Conservation (phyloP, 805 yeast genomes). For the Candida morakotiae region DNA sequence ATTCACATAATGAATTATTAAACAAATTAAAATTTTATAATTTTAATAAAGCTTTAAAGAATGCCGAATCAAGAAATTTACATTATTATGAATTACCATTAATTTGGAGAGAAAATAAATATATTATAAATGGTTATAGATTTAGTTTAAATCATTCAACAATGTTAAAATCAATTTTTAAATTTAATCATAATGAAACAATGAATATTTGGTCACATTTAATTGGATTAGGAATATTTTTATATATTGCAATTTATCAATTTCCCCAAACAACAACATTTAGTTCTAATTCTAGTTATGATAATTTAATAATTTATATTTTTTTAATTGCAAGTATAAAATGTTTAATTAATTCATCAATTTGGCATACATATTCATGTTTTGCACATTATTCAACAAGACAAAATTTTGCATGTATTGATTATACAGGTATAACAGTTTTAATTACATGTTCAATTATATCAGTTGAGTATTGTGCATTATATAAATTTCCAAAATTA, state of each 20-base stretch:
- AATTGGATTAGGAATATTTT: constrained; percentile 57
- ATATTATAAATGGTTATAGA: constrained; percentile 78
- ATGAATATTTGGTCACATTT: constrained; percentile 93
- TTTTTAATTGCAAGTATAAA: constrained; percentile 71
- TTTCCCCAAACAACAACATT: constrained; percentile 61
- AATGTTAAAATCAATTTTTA: constrained; percentile 58
- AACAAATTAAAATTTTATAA: constrained; percentile 33
- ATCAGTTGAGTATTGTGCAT: constrained; percentile 77
- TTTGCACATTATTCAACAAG: constrained; percentile 62
- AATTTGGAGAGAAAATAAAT: constrained; percentile 91
- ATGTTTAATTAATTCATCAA: constrained; percentile 73
- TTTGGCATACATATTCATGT: constrained; percentile 91
- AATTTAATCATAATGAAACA: constrained; percentile 76
- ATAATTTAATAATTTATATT: constrained; percentile 51
- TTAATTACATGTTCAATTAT: constrained; percentile 86
- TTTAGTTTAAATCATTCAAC: constrained; percentile 62
- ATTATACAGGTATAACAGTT: constrained; percentile 90
- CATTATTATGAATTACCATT: constrained; percentile 86
- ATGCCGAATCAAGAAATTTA: constrained; percentile 36
- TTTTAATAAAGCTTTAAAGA: constrained; percentile 34
- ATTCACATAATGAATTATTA: constrained; percentile 21
- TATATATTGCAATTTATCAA: constrained; percentile 53
- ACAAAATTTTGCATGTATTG: constrained; percentile 84
- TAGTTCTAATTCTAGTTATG: constrained; percentile 34
- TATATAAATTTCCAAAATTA: constrained; percentile 57